Evolutionary conservation across 768 basidiomycete genomes (phyloP).

Genomic region (Tephrocybe rancida): DNA sequence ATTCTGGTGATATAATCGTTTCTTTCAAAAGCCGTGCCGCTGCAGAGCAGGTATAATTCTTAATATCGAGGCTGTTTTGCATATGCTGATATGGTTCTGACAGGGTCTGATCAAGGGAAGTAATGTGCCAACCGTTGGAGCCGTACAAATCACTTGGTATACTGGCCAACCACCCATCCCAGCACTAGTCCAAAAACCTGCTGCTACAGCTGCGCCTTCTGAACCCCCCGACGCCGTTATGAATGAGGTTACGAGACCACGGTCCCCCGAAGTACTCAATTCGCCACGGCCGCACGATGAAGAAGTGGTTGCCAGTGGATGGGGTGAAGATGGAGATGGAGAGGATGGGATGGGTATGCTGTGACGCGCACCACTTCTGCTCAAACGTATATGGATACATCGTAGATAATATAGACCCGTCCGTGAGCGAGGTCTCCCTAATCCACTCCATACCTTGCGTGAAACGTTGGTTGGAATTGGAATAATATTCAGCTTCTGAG

Average conservation of each 20-base stretch:
- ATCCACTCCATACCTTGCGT: too few species aligned
- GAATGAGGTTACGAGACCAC: conserved; percentile 18
- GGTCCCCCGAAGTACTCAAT: conserved; percentile 25
- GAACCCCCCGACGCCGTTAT: conserved; percentile 12
- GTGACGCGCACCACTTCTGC: conserved; percentile 19
- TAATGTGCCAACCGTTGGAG: conserved; percentile 65
- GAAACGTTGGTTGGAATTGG: too few species aligned
- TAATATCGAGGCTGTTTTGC: neutral
- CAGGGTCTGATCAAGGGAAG: conserved; percentile 76
- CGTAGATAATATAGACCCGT: neutral
- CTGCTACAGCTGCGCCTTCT: conserved; percentile 20
- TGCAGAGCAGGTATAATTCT: conserved; percentile 68
- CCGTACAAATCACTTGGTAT: conserved; percentile 71
- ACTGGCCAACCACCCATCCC: conserved; percentile 32
- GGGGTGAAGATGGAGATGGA: conserved; percentile 71
- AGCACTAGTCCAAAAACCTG: conserved; percentile 19
- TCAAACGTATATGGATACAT: neutral
- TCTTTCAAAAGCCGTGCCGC: conserved; percentile 70
- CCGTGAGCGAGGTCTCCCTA: neutral
- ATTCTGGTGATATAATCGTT: conserved; percentile 63
- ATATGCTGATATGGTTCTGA: conserved; percentile 13
- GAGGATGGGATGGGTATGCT: conserved; percentile 80
- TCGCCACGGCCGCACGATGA: conserved; percentile 52
- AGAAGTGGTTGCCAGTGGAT: conserved; percentile 65
- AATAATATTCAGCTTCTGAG: too few species aligned